Base-by-base conservation (phyloP, 805 yeast species). In the Candida sanyiensis region DNA sequence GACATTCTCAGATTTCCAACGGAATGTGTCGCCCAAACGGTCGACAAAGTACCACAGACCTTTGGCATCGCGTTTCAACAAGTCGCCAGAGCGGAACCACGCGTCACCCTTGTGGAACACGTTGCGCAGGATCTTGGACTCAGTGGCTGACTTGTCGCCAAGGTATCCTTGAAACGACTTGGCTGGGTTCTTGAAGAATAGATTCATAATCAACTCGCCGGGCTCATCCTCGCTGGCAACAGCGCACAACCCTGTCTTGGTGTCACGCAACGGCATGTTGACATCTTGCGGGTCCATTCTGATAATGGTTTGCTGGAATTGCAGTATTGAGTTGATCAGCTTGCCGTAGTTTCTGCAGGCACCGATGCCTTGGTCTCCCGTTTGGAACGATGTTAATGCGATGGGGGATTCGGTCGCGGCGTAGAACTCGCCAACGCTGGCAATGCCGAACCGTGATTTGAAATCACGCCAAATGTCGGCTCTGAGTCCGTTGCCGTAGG, bases 1-100 rank as follows among this genome's bases (percentile, higher is more conserved):
- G 9, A 90, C 96, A 59, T 89, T 89, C 63, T 89, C 97, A 2
- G 95, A 83, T 64, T 87, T 90, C 97, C 97, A 89, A 51, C 97
- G 72, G 66, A 84, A 89, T 0, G 97, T 90, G 56, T 89, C 97
- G 29, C 97, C 97, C 54, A 90, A 63, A 54, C 97, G 70, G 66
- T 89, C 97, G 32, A 88, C 86, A 60, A 89, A 89, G 61, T 82
- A 86, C 57, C 83, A 70, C 47, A 80, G 63, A 1, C 86, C 83
- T 47, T 79, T 72, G 21, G 67, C 67, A 58, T 87, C 95, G 56
- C 69, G 63, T 49, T 67, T 76, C 54, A 90, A 67, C 48, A 89
- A 68, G 58, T 89, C 97, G 30, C 96, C 97, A 20, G 86, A 74
- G 54, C 96, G 71, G 53, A 83, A 82, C 83, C 87, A 89, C 1